phyloP scores from a whole-genome alignment of 1,284 basidiomycete species.

The Volvariella surrecta region DNA sequence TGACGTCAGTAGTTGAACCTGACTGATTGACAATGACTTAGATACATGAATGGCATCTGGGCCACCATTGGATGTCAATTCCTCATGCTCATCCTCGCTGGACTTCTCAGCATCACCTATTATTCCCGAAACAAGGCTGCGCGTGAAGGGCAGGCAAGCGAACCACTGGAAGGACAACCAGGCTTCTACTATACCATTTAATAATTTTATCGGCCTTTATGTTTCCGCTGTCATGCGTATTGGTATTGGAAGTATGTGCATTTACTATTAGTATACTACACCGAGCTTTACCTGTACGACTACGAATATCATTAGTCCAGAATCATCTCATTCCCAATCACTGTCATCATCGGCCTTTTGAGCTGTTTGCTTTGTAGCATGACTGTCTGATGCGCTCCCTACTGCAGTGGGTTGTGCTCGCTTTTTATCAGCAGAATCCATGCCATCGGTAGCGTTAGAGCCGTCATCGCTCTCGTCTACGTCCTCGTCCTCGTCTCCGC shows the following conservation, averaged over 20 bases:
- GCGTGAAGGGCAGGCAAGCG: background rate
- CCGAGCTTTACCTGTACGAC: too few relatives aligned
- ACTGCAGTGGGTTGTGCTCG: too few relatives aligned
- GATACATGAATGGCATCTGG: slow-evolving; percentile 32
- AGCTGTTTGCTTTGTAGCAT: too few relatives aligned
- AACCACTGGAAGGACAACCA: slow-evolving; percentile 19
- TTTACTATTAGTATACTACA: too few relatives aligned
- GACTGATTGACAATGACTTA: background rate
- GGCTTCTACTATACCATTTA: slow-evolving; percentile 29
- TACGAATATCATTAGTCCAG: too few relatives aligned
- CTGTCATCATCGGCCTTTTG: background rate
- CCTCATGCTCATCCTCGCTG: slow-evolving; percentile 21
- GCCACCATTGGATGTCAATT: slow-evolving; percentile 29
- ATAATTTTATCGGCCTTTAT: background rate
- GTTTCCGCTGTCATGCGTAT: too few relatives aligned
- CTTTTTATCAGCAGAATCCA: too few relatives aligned
- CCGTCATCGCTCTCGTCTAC: too few relatives aligned
- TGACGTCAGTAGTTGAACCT: background rate
- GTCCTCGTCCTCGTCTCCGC: background rate
- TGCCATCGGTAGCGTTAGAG: too few relatives aligned
- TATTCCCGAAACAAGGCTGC: slow-evolving; percentile 13
- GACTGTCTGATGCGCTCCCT: too few relatives aligned
- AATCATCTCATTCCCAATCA: slow-evolving; percentile 4
- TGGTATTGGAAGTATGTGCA: too few relatives aligned
- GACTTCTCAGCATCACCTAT: slow-evolving; percentile 25